Conservation (phyloP, 2,329 filamentous ascomycete species). For the Verticillium dahliae region DNA sequence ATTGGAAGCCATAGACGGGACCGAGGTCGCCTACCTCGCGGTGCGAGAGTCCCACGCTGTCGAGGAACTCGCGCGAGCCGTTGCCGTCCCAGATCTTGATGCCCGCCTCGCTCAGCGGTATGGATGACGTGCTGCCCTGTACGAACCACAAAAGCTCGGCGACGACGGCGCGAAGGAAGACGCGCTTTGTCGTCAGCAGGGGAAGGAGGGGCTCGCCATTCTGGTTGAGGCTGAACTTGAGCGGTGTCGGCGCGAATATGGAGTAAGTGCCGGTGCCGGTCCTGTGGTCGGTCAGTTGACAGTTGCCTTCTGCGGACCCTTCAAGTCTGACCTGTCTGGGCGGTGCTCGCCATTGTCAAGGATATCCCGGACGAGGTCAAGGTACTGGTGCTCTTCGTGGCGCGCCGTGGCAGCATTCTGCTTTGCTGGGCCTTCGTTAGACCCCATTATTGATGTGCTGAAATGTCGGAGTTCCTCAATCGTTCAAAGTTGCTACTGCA, state of each 20-base stretch:
- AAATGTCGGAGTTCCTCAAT: background rate
- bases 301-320: background rate
- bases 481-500: background rate
- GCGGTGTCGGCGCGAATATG: conserved; percentile 77
- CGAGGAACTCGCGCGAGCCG: conserved; percentile 82
- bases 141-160: conserved; percentile 97
- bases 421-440: background rate
- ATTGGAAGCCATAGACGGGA: conserved; percentile 97
- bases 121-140: conserved; percentile 72
- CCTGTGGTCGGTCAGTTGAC: conserved; percentile 31
- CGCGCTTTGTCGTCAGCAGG: conserved; percentile 93
- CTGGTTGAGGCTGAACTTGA: conserved; percentile 78
- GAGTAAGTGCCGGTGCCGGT: conserved; percentile 92
- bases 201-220: conserved; percentile 64
- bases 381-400: conserved; percentile 92
- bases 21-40: conserved; percentile 85
- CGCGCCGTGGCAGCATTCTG: conserved; percentile 6
- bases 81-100: conserved; percentile 99
- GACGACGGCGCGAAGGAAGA: conserved; percentile 85
- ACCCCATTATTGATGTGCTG: background rate
- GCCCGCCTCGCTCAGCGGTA: conserved; percentile 67
- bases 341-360: conserved; percentile 78
- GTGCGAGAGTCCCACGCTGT: conserved; percentile 73
- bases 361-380: conserved; percentile 82
- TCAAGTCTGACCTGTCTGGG: conserved; percentile 62